phyloP scores from a whole-genome alignment of 192 early-diverging fungal genomes.

The Rhizoclosmatium globosum region DNA sequence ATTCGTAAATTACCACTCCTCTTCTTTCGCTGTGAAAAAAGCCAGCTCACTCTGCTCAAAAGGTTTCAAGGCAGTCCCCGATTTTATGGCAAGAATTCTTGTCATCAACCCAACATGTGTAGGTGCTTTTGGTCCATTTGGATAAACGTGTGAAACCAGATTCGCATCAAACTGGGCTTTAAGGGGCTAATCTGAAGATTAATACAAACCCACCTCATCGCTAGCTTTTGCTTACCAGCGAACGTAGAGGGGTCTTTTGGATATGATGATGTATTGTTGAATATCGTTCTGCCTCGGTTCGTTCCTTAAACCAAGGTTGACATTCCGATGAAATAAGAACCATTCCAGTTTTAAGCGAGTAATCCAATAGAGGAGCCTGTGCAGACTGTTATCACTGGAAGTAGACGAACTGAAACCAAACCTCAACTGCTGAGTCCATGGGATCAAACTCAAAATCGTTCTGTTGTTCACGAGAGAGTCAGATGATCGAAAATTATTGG shows the following conservation, averaged over 20 bases:
- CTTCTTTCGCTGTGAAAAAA: slow-evolving; percentile 19
- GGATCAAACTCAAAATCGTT: not conserved
- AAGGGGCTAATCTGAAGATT: not conserved
- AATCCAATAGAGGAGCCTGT: not conserved
- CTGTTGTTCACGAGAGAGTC: not conserved
- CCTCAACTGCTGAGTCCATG: not conserved
- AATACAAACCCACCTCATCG: not conserved
- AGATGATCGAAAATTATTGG: too few relatives aligned
- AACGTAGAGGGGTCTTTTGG: not conserved
- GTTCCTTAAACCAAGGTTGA: slow-evolving; percentile 23
- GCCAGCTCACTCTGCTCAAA: slow-evolving; percentile 25
- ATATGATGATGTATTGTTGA: not conserved
- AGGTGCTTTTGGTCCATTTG: slow-evolving; percentile 25
- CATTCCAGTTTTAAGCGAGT: slow-evolving; percentile 15
- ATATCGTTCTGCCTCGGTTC: slow-evolving; percentile 22
- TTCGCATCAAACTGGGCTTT: slow-evolving; percentile 19
- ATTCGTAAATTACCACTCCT: slow-evolving; percentile 7
- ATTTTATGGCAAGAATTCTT: slow-evolving; percentile 32
- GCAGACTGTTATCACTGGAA: not conserved
- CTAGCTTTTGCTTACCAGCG: not conserved
- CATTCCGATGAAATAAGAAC: not conserved
- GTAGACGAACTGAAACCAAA: not conserved
- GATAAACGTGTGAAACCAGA: slow-evolving; percentile 13
- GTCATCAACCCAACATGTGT: slow-evolving; percentile 35
- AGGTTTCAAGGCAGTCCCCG: slow-evolving; percentile 10